A percentile compares a stretch with the other conserved stretches of the same genome.
These are phyloP conservation scores for Cladosporium oxysporum DNA, from an alignment of 2,329 filamentous ascomycete genomes.

Conservation along the genomic window DNA sequence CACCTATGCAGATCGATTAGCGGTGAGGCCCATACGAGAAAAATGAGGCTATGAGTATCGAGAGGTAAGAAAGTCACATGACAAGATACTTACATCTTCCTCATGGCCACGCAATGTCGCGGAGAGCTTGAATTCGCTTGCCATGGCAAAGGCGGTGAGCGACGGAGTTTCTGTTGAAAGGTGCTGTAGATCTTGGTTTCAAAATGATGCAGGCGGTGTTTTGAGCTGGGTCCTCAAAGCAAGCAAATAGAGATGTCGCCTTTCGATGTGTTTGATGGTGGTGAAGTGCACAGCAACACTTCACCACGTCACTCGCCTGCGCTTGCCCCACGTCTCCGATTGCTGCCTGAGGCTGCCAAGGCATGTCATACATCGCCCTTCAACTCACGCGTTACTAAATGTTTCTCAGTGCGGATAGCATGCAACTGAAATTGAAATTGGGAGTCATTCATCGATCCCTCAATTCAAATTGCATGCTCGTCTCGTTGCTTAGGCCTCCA, in stretches of 20 bases:
- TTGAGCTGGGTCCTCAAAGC: background rate
- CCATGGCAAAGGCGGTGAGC: slow-evolving; percentile 52
- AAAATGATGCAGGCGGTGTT: background rate
- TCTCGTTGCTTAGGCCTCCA: background rate
- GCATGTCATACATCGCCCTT: background rate
- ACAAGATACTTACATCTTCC: slow-evolving; percentile 72
- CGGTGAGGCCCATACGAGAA: background rate
- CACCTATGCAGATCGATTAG: slow-evolving; percentile 59
- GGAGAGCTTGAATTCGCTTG: slow-evolving; percentile 82
- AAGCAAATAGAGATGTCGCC: background rate
- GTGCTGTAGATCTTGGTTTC: background rate
- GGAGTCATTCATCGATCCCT: background rate
- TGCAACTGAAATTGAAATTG: background rate
- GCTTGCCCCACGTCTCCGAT: slow-evolving; percentile 3
- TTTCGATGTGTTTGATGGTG: background rate
- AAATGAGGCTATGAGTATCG: background rate
- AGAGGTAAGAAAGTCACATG: slow-evolving; percentile 10
- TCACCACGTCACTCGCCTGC: slow-evolving; percentile 8
- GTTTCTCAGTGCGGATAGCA: background rate
- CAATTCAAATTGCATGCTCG: background rate
- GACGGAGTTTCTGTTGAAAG: background rate
- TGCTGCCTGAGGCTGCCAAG: background rate
- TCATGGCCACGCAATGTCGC: slow-evolving; percentile 86
- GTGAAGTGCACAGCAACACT: slow-evolving; percentile 6
- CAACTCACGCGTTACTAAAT: background rate